A percentile compares a stretch with the other conserved stretches of the same genome.
These are phyloP conservation scores for Suillus discolor DNA, from an alignment of 768 basidiomycete genomes.

Conservation along the genomic window DNA sequence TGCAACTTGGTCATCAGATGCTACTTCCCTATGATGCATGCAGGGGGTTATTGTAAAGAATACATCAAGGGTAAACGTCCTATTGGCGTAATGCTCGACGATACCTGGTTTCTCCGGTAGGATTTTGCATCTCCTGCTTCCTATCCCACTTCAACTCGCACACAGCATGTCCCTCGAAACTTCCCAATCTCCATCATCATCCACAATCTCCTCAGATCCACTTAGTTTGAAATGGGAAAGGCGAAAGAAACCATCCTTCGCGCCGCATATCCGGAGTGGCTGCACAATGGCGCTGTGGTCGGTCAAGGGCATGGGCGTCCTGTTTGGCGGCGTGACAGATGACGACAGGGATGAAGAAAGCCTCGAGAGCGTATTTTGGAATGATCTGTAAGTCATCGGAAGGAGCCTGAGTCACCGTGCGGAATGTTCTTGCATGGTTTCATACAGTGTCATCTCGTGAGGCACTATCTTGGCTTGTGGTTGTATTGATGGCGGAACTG, in stretches of 20 bases:
- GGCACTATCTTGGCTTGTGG: background rate
- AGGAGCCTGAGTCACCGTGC: background rate
- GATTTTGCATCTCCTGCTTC: constrained; percentile 17
- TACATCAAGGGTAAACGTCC: constrained; percentile 85
- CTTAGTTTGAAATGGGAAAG: constrained; percentile 82
- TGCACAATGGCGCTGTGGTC: constrained; percentile 88
- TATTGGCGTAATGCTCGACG: constrained; percentile 84
- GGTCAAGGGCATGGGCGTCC: constrained; percentile 64
- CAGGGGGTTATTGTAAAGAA: constrained; percentile 91
- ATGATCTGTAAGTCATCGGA: constrained; percentile 64
- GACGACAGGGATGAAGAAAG: constrained; percentile 85
- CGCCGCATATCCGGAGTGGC: constrained; percentile 59
- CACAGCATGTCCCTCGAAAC: constrained; percentile 36
- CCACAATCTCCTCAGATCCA: constrained; percentile 44
- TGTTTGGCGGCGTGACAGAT: constrained; percentile 90
- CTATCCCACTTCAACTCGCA: background rate
- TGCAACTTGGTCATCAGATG: background rate
- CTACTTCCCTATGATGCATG: background rate
- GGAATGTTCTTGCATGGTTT: background rate
- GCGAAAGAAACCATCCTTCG: constrained; percentile 67
- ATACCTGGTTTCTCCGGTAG: constrained; percentile 86
- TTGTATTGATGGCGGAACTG: background rate
- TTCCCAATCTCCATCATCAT: constrained; percentile 17
- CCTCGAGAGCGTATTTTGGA: constrained; percentile 84
- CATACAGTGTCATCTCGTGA: background rate